Base-by-base conservation (phyloP, 2,329 filamentous ascomycete genomes). In the Colletotrichum sp. region DNA sequence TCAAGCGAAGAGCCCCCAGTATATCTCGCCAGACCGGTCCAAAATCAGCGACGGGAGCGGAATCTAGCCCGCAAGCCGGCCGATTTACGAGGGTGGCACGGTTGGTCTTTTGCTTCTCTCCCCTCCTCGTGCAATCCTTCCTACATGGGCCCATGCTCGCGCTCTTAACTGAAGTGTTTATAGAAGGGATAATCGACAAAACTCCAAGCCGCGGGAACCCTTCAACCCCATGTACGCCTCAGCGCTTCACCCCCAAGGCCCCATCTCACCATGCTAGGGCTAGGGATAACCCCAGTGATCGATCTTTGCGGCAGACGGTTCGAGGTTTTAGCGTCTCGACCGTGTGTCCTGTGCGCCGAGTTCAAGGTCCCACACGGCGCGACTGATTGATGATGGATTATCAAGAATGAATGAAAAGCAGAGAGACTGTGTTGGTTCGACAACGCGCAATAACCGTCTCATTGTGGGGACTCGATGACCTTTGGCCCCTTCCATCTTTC, bases 21-120 rank as follows among this genome's bases (percentile, higher is more conserved):
- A 39, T 55, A 18, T 15, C 52, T 72, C 60, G 57, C 69, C 63
- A 72, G 62, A 32, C 24, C 16, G 21, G 36, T 24, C 36, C 62
- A 71, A 44, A 52, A 67, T 34, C 69, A 68, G 72, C 63, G 63
- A 72, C 63, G 69, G 57, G 55, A 72, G 63, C 63, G 63, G 69
- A 72, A 68, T 63, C 26, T 8, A 72, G 63, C 18, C 72, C 69
- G 69, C 44, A 64, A 68, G 21, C 63, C 62, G 55, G 49, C 63
- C 63, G 69, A 72, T 68, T 13, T 60, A 55, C 69, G 55, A 75
- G 73, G 69, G 55, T 72, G 73, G 73, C 73, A 75, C 73, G 73
- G 72, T 57, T 63, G 32, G 32, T 57, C 30, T 55, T 69, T 70
- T 39, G 57, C 52, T 30, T 57, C 26, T 32, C 57, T 36, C 44